Percentiles rank a stretch among this genome's conserved stretches.
Conservation (phyloP, 495 filamentous ascomycete species). For the Aspergillus saccharolyticus region DNA sequence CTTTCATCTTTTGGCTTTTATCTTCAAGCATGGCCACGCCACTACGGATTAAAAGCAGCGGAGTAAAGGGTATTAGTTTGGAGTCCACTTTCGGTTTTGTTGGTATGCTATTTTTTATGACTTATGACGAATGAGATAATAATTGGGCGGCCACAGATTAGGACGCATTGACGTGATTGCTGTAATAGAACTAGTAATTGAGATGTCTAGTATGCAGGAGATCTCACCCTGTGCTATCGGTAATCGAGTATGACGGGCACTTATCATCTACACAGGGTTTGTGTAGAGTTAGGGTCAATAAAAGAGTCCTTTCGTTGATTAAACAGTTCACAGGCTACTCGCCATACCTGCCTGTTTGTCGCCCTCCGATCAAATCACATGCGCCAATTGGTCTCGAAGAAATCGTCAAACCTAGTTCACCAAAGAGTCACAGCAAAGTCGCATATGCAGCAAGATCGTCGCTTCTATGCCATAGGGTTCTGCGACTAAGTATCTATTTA, state of each 20-base stretch:
- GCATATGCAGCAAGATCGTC: no score
- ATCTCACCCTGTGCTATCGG: neutral
- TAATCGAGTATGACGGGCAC: no score
- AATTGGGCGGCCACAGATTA: neutral
- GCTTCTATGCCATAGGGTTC: neutral
- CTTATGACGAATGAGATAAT: neutral
- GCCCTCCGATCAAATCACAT: no score
- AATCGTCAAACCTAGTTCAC: no score
- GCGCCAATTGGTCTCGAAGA: no score
- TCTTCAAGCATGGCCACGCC: neutral
- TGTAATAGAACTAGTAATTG: neutral
- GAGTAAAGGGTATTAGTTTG: neutral
- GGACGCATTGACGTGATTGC: neutral
- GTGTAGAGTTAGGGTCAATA: no score
- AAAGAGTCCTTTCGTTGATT: no score
- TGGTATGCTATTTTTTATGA: neutral
- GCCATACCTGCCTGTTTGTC: no score
- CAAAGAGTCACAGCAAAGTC: no score
- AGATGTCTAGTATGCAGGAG: neutral
- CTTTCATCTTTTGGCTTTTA: neutral
- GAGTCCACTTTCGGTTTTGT: neutral
- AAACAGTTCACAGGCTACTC: no score
- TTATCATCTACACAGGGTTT: no score
- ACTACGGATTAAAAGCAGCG: neutral
- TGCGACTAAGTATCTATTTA: neutral